Evolutionary conservation across 2,329 filamentous ascomycete species (phyloP).

Genomic region (Calonectria pseudoturangicola): DNA sequence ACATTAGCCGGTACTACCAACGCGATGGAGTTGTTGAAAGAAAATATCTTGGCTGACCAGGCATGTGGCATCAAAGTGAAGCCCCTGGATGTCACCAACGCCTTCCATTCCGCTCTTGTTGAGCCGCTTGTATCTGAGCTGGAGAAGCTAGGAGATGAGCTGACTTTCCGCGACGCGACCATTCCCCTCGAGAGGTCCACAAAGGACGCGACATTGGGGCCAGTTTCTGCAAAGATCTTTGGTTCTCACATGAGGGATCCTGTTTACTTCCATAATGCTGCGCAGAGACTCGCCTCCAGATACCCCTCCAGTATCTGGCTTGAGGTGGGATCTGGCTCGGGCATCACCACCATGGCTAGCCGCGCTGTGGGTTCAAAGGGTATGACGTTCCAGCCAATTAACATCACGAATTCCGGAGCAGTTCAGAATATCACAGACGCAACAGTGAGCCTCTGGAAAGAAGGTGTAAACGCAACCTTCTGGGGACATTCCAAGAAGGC

Average conservation of each 20-base stretch:
- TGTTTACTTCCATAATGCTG: background rate
- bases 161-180: background rate
- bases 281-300: background rate
- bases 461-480: background rate
- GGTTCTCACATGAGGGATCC: background rate
- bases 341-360: background rate
- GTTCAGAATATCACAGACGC: background rate
- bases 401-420: background rate
- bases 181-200: background rate
- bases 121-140: background rate
- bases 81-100: background rate
- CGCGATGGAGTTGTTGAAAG: background rate
- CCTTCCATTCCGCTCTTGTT: background rate
- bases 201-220: background rate
- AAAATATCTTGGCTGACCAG: background rate
- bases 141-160: background rate
- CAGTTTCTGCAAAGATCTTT: background rate
- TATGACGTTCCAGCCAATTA: background rate
- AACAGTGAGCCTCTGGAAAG: background rate
- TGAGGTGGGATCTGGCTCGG: background rate
- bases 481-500: background rate
- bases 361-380: background rate
- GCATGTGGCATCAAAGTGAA: background rate
- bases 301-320: background rate
- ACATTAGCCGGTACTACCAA: background rate